Evolutionary conservation across 306 rosid genomes (phyloP).

Genomic region (Argentina anserina): DNA sequence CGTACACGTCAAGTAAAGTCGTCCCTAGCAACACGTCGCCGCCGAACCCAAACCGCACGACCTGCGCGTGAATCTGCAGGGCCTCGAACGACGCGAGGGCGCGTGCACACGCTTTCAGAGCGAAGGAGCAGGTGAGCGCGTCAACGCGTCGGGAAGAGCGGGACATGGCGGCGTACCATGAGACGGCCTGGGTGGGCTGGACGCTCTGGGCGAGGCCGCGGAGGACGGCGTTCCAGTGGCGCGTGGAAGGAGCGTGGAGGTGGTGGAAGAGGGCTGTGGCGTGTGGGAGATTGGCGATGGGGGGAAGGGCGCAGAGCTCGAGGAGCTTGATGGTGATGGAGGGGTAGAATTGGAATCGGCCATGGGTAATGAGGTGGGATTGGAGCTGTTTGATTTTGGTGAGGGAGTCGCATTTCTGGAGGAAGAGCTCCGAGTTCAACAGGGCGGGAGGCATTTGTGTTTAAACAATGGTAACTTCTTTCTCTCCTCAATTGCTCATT

Average conservation of each 20-base stretch:
- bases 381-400: constrained; percentile 64
- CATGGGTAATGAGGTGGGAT: constrained; percentile 56
- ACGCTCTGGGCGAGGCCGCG: constrained; percentile 78
- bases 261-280: constrained; percentile 51
- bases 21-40: constrained; percentile 53
- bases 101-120: constrained; percentile 83
- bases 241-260: constrained; percentile 52
- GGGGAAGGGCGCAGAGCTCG: constrained; percentile 63
- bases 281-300: constrained; percentile 51
- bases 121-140: constrained; percentile 77
- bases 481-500: too few relatives aligned
- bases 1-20: constrained; percentile 75
- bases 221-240: constrained; percentile 75
- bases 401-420: constrained; percentile 60
- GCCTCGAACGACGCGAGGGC: constrained; percentile 61
- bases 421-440: constrained; percentile 25
- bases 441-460: too few relatives aligned
- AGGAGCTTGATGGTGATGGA: constrained; percentile 59
- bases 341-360: constrained; percentile 52
- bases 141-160: constrained; percentile 44
- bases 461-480: too few relatives aligned
- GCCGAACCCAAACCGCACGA: constrained; percentile 52
- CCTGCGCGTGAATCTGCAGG: constrained; percentile 60
- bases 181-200: constrained; percentile 56
- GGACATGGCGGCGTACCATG: constrained; percentile 52